Conservation (phyloP, 164 flowering plant species). For the Tetracentron sinense region DNA sequence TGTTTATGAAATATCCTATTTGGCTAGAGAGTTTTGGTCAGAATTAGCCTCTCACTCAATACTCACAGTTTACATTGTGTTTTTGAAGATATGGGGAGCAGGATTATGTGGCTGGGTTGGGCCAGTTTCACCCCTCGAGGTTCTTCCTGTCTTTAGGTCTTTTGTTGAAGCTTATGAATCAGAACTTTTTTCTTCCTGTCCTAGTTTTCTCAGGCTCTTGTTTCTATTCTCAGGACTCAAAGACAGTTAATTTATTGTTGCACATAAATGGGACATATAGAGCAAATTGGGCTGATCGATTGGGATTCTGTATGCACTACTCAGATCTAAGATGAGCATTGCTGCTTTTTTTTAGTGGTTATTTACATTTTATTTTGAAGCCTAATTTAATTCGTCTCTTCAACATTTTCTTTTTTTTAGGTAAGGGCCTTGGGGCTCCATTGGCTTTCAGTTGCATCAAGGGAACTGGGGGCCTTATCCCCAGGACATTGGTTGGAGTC, state of each 20-base stretch:
- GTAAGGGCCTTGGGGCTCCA: conserved; percentile 60
- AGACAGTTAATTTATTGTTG: conserved; percentile 43
- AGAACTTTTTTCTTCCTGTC: neutral
- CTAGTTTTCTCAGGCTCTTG: conserved; percentile 9
- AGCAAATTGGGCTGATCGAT: conserved; percentile 90
- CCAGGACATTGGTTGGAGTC: conserved; percentile 68
- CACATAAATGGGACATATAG: conserved; percentile 91
- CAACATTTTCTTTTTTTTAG: conserved; percentile 28
- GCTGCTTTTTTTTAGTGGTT: neutral
- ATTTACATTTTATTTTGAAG: neutral
- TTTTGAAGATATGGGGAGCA: conserved; percentile 91
- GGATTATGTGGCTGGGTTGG: conserved; percentile 77
- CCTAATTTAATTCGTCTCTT: conserved; percentile 6
- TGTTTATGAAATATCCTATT: conserved; percentile 5
- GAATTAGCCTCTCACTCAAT: conserved; percentile 1
- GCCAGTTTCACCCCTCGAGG: conserved; percentile 91
- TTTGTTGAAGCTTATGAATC: conserved; percentile 1
- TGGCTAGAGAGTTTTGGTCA: conserved; percentile 7
- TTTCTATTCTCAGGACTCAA: conserved; percentile 44
- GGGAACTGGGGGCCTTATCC: conserved; percentile 76
- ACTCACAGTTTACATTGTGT: conserved; percentile 19
- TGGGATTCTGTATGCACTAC: conserved; percentile 70
- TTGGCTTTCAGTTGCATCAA: conserved; percentile 86
- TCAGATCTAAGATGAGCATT: conserved; percentile 1
- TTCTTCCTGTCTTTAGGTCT: conserved; percentile 24